Conservation (phyloP, 257 asterid genomes). For the Osmanthus fragrans region DNA sequence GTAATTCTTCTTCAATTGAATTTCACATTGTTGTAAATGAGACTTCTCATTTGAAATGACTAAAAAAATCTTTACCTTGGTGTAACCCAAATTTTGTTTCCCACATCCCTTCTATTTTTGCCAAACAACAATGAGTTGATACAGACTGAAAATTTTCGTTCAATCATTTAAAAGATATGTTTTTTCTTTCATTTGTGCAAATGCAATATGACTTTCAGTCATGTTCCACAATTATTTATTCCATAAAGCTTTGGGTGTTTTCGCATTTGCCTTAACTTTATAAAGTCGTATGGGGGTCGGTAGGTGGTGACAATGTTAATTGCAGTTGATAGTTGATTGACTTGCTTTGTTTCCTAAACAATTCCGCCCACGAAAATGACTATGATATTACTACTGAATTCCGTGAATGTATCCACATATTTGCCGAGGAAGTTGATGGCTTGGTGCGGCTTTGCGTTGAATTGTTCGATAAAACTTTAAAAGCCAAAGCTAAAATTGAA, state of each 20-base stretch:
- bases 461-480: conserved; percentile 64
- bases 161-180: no score
- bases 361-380: conserved; percentile 61
- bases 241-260: not conserved
- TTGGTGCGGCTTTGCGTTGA: conserved; percentile 68
- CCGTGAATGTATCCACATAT: conserved; percentile 71
- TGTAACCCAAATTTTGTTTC: no score
- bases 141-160: no score
- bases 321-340: conserved; percentile 18
- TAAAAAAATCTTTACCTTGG: conserved; percentile 17
- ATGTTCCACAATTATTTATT: not conserved
- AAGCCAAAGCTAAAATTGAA: conserved; percentile 66
- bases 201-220: not conserved
- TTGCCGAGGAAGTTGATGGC: conserved; percentile 75
- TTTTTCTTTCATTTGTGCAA: not conserved
- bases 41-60: conserved; percentile 11
- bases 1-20: not conserved
- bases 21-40: not conserved
- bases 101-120: no score
- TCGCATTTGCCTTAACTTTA: not conserved
- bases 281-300: not conserved
- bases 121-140: no score
- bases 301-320: conserved; percentile 9
- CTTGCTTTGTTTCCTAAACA: conserved; percentile 28
- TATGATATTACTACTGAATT: conserved; percentile 74